Percentiles rank a stretch among this genome's conserved stretches.
phyloP scores from a whole-genome alignment of 495 filamentous ascomycete genomes.

The Terfezia boudieri region DNA sequence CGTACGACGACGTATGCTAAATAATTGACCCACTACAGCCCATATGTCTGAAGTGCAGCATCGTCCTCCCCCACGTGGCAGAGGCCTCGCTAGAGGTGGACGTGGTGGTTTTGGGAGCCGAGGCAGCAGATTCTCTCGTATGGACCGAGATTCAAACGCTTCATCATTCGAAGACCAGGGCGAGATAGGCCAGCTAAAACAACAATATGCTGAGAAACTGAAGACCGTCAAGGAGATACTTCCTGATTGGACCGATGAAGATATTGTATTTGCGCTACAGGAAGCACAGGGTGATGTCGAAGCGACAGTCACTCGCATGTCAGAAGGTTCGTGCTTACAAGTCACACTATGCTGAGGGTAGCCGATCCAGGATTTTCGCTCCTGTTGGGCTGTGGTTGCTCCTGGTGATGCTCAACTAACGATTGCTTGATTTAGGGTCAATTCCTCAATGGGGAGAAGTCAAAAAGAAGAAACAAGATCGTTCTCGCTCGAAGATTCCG shows the following conservation, averaged over 20 bases:
- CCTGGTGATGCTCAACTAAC: constrained; percentile 5
- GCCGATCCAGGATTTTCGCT: not conserved
- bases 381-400: constrained; percentile 1
- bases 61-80: constrained; percentile 53
- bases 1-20: not conserved
- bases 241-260: constrained; percentile 75
- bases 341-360: not conserved
- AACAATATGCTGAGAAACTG: constrained; percentile 54
- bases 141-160: constrained; percentile 41
- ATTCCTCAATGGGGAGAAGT: constrained; percentile 91
- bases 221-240: constrained; percentile 70
- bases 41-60: constrained; percentile 83
- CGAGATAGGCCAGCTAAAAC: constrained; percentile 79
- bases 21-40: not conserved
- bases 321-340: constrained; percentile 43
- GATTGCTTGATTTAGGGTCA: constrained; percentile 33
- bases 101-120: constrained; percentile 57
- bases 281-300: constrained; percentile 80
- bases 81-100: constrained; percentile 61
- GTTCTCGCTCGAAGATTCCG: constrained; percentile 63
- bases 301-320: constrained; percentile 66
- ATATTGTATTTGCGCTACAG: constrained; percentile 72
- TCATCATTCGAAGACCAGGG: constrained; percentile 59
- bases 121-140: constrained; percentile 41
- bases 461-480: constrained; percentile 72